Evolutionary conservation across 2,329 filamentous ascomycete genomes (phyloP).

Genomic region (Metarhizium robertsii): DNA sequence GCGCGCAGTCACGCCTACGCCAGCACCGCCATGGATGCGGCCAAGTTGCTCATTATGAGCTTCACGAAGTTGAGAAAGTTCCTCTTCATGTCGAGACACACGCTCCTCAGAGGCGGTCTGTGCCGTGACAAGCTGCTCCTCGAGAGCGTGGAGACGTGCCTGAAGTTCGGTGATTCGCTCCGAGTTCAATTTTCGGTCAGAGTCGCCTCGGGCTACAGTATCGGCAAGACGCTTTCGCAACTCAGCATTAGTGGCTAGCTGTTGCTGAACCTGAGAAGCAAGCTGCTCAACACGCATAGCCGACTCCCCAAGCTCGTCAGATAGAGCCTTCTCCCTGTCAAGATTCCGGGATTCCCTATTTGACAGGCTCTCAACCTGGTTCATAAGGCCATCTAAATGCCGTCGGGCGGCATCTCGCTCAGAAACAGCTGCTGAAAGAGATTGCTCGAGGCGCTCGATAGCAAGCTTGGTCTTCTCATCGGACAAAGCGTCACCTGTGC

Average conservation of each 20-base stretch:
- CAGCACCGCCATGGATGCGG: slow-evolving; percentile 50
- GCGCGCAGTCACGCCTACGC: slow-evolving; percentile 20
- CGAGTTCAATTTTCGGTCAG: slow-evolving; percentile 71
- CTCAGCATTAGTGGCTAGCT: slow-evolving; percentile 67
- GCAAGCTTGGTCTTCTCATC: slow-evolving; percentile 54
- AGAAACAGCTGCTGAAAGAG: slow-evolving; percentile 57
- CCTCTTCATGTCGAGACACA: slow-evolving; percentile 76
- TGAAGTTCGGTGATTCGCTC: slow-evolving; percentile 79
- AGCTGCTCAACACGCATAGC: slow-evolving; percentile 72
- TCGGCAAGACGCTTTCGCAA: slow-evolving; percentile 69
- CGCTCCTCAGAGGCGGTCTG: slow-evolving; percentile 83
- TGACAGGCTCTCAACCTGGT: slow-evolving; percentile 50
- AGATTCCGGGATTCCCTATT: slow-evolving; percentile 46
- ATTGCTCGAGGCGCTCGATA: slow-evolving; percentile 56
- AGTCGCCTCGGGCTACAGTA: slow-evolving; percentile 75
- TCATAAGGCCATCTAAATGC: slow-evolving; percentile 52
- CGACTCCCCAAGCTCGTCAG: slow-evolving; percentile 62
- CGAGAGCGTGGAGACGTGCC: slow-evolving; percentile 66
- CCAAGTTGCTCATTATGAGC: slow-evolving; percentile 68
- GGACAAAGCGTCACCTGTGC: slow-evolving; percentile 22
- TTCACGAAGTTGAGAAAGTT: slow-evolving; percentile 66
- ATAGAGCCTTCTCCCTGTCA: slow-evolving; percentile 53
- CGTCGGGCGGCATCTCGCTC: slow-evolving; percentile 64
- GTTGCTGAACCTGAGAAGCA: slow-evolving; percentile 67
- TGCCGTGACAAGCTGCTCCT: slow-evolving; percentile 73